A percentile compares a stretch with the other conserved stretches of the same genome.
Evolutionary conservation across 1,139 yeast genomes (phyloP).

Genomic region (Pichia sp.): DNA sequence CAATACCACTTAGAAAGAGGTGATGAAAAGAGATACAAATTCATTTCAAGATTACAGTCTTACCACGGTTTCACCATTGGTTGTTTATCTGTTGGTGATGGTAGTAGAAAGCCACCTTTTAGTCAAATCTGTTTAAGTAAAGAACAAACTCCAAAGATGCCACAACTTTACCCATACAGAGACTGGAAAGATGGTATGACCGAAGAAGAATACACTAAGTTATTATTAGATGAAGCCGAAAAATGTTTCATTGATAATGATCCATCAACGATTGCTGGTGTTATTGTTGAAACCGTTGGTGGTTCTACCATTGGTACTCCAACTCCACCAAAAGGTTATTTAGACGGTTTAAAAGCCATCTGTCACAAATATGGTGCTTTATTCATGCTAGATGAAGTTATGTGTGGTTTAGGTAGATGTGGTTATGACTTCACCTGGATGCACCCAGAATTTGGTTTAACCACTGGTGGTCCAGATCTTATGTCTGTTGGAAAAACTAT

Average conservation of each 20-base stretch:
- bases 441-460: conserved; percentile 29
- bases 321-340: conserved; percentile 51
- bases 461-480: conserved; percentile 49
- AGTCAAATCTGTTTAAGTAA: conserved; percentile 37
- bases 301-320: conserved; percentile 56
- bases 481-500: conserved; percentile 59
- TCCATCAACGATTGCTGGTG: conserved; percentile 48
- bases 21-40: conserved; percentile 41
- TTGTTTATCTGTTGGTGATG: conserved; percentile 43
- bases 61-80: conserved; percentile 58
- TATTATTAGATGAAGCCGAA: conserved; percentile 43
- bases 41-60: conserved; percentile 46
- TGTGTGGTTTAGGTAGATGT: conserved; percentile 60
- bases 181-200: conserved; percentile 42
- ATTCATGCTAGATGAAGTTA: conserved; percentile 55
- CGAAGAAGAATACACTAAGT: conserved; percentile 41
- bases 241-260: conserved; percentile 43
- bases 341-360: conserved; percentile 46
- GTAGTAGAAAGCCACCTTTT: conserved; percentile 37
- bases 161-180: conserved; percentile 46
- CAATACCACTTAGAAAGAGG: conserved; percentile 49
- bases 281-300: conserved; percentile 49
- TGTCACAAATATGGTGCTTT: conserved; percentile 55
- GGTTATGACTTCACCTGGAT: conserved; percentile 31
- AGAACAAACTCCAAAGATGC: conserved; percentile 40